Evolutionary conservation across 2,329 filamentous ascomycete genomes (phyloP).

Genomic region (Fusarium bactridioides): DNA sequence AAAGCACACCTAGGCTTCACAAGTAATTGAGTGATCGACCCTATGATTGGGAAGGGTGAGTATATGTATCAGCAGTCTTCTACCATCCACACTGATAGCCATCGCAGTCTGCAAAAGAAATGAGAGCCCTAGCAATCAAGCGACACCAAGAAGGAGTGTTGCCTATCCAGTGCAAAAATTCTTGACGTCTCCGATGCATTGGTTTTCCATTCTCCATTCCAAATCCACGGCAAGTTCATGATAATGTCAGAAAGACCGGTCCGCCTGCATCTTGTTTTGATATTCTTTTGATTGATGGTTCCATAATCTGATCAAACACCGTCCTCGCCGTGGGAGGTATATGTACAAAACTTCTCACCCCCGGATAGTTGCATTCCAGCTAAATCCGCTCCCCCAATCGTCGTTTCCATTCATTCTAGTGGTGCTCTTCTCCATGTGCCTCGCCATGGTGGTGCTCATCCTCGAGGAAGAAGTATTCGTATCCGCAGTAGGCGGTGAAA

Average conservation of each 20-base stretch:
- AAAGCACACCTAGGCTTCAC: not conserved
- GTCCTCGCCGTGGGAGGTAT: slow-evolving; percentile 31
- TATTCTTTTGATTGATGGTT: slow-evolving; percentile 32
- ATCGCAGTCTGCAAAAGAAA: not conserved
- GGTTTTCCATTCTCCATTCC: not conserved
- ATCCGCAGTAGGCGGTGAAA: slow-evolving; percentile 87
- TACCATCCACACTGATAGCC: not conserved
- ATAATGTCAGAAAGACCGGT: not conserved
- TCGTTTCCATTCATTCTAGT: slow-evolving; percentile 47
- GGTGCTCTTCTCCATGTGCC: slow-evolving; percentile 66
- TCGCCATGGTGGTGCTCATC: slow-evolving; percentile 69
- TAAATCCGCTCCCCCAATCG: slow-evolving; percentile 12
- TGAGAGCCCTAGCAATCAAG: not conserved
- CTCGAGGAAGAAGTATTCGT: slow-evolving; percentile 86
- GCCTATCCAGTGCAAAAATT: not conserved
- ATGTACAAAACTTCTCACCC: slow-evolving; percentile 36
- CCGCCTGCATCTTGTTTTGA: not conserved
- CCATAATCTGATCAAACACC: slow-evolving; percentile 28
- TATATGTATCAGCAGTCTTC: not conserved
- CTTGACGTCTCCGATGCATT: not conserved
- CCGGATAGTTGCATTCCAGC: slow-evolving; percentile 15
- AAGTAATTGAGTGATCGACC: not conserved
- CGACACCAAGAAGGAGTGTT: not conserved
- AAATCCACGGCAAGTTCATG: not conserved
- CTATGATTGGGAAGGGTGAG: not conserved